Base-by-base conservation (phyloP, 768 basidiomycete species). In the Neoboletus subvelutipes region DNA sequence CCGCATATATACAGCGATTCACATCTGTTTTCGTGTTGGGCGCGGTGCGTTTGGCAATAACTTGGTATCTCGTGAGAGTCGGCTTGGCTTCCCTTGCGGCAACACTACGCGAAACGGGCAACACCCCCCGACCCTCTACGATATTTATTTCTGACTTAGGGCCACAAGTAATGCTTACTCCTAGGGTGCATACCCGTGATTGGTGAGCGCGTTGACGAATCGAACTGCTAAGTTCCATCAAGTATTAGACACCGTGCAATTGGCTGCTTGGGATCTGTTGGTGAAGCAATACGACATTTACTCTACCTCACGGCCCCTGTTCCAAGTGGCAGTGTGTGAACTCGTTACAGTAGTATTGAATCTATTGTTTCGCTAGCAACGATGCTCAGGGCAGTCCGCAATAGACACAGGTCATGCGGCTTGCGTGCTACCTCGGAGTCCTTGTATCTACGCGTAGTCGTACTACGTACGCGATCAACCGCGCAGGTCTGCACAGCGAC, bases 401-500 rank as follows among this genome's bases (percentile, higher is more conserved):
- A 20, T 8, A 6, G 12, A 4, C 3, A 33, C 31, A 5, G 33
- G 12, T 12, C 31, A 67, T 62, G 56, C 28, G 31, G 5, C 41
- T 57, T 26, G 42, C 24, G 8, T 47, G 5, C 33, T 52, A 3
- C 50, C 11, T 64, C 17, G n/a, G n/a, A n/a, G 61, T 45, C 41
- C 53, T 41, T 33, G 49, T 40, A 17, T 55, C 46, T 40, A 50
- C 22, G 64, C 64, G 18, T n/a, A n/a, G n/a, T n/a, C n/a, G n/a
- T n/a, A n/a, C n/a, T n/a, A n/a, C n/a, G n/a, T 64, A 64, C 42
- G 48, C 45, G 24, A 55, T 69, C 53, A 53, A 37, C 37, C 15
- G 37, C 6, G 37, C 17, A 37, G 37, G 17, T 37, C 37, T 37
- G 11, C 18, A 40, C 9, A 11, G 6, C 22, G 20, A 22, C 18